Evolutionary conservation across 352 stramenopile genomes (phyloP).

Genomic region (Thraustotheca clavata): DNA sequence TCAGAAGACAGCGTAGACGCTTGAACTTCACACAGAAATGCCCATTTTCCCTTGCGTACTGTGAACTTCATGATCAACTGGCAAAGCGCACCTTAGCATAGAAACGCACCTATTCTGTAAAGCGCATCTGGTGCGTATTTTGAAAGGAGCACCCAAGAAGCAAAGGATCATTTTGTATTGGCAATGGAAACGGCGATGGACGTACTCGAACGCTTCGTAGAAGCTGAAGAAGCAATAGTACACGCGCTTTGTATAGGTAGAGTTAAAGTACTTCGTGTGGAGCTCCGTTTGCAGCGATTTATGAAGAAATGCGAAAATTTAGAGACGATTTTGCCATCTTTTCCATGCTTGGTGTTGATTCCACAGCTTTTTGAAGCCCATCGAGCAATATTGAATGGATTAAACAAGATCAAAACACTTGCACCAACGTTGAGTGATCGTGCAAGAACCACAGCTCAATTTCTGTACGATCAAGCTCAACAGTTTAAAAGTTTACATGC

Average conservation of each 20-base stretch:
- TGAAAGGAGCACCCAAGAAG: background rate
- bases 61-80: conserved; percentile 2
- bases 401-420: background rate
- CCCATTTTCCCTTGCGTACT: conserved; percentile 16
- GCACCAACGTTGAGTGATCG: background rate
- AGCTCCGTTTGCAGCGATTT: background rate
- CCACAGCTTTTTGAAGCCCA: conserved; percentile 5
- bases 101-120: too few species aligned
- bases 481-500: background rate
- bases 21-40: background rate
- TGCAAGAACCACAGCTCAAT: background rate
- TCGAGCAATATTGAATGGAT: background rate
- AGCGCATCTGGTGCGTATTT: background rate
- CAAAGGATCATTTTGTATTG: background rate
- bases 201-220: conserved; percentile 2
- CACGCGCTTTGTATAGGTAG: background rate
- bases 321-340: background rate
- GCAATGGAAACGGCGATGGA: conserved; percentile 7
- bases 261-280: background rate
- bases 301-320: background rate
- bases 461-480: background rate
- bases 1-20: background rate
- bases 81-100: background rate
- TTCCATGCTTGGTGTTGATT: conserved; percentile 8
- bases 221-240: background rate